A percentile compares a stretch with the other conserved stretches of the same genome.
These are phyloP conservation scores for Fusarium nodosum DNA, from an alignment of 2,329 filamentous ascomycete genomes.

Conservation along the genomic window DNA sequence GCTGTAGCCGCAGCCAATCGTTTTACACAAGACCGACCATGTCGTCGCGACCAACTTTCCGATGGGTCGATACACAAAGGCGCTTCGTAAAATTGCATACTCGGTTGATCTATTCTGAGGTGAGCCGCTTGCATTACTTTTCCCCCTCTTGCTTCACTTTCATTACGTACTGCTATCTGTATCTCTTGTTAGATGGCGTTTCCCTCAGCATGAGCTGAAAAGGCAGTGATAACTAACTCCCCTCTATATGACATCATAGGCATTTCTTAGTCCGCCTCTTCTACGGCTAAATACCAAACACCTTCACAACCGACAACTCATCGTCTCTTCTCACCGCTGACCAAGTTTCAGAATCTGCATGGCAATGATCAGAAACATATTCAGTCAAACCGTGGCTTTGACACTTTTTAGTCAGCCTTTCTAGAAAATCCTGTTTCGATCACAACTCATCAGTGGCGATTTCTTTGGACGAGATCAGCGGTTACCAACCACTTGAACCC, in stretches of 20 bases:
- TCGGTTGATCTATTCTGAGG: background rate
- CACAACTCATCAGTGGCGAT: constrained; percentile 33
- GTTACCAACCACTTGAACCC: constrained; percentile 37
- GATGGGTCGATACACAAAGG: constrained; percentile 27
- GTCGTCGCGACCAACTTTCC: constrained; percentile 6
- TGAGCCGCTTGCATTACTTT: background rate
- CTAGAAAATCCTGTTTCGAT: constrained; percentile 44
- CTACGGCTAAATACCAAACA: constrained; percentile 5
- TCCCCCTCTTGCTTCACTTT: background rate
- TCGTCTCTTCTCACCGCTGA: constrained; percentile 5
- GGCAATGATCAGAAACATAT: constrained; percentile 37
- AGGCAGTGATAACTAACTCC: background rate
- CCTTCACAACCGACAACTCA: constrained; percentile 2
- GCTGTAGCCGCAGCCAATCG: constrained; percentile 33
- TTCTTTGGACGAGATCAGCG: constrained; percentile 45
- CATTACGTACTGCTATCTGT: background rate
- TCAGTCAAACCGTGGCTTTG: constrained; percentile 27
- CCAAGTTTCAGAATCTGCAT: constrained; percentile 46
- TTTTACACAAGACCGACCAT: constrained; percentile 28
- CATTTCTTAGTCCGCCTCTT: background rate
- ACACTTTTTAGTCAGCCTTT: constrained; percentile 5
- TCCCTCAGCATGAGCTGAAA: background rate
- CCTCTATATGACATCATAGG: constrained; percentile 37
- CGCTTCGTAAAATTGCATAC: constrained; percentile 34
- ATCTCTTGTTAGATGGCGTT: background rate